phyloP scores from a whole-genome alignment of 129 eudicot species.

The Dittrichia graveolens region DNA sequence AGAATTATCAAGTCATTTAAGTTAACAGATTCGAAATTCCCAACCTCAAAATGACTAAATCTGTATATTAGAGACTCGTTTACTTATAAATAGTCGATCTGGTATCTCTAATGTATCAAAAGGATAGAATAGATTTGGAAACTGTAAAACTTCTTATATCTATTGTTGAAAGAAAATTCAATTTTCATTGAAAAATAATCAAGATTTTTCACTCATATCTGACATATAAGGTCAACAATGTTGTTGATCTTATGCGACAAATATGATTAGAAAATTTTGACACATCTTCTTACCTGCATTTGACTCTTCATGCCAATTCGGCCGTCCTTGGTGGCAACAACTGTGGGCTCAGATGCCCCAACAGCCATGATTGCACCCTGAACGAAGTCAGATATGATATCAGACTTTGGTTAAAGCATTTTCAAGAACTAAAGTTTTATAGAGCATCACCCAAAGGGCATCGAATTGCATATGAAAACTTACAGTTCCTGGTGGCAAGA shows the following conservation, averaged over 20 bases:
- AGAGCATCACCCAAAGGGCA: not conserved
- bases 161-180: too few relatives aligned
- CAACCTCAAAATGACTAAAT: too few relatives aligned
- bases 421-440: not conserved
- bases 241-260: not conserved
- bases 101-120: not conserved
- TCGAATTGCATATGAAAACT: constrained; percentile 33
- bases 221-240: too few relatives aligned
- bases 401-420: not conserved
- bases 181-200: too few relatives aligned
- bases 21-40: too few relatives aligned
- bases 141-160: not conserved
- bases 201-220: too few relatives aligned
- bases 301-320: constrained; percentile 90
- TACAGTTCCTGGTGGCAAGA: constrained; percentile 99
- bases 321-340: constrained; percentile 95
- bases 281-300: constrained; percentile 69
- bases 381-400: constrained; percentile 1
- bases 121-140: not conserved
- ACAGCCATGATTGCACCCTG: constrained; percentile 99
- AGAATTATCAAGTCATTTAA: not conserved
- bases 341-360: constrained; percentile 86
- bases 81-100: not conserved
- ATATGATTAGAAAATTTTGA: constrained; percentile 1
- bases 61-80: not conserved